Evolutionary conservation across 129 eudicot species (phyloP).

Genomic region (Flaveria trinervia): DNA sequence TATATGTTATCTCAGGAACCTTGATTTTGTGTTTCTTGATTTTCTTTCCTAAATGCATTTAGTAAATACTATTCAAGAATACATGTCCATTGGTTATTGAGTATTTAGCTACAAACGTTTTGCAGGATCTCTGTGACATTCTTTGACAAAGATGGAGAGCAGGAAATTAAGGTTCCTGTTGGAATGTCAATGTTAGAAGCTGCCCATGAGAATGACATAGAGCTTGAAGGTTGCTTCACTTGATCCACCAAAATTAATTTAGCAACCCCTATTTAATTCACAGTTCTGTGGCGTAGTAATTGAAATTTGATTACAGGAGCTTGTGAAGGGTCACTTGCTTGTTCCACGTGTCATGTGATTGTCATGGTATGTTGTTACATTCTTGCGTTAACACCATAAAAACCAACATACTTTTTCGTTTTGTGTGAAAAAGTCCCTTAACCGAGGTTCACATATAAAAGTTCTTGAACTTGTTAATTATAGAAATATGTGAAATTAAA

Average conservation of each 20-base stretch:
- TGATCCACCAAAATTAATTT: neutral
- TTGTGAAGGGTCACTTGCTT: slow-evolving; percentile 69
- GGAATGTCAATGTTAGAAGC: slow-evolving; percentile 88
- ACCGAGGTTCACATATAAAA: neutral
- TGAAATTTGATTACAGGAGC: slow-evolving; percentile 45
- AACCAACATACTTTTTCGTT: neutral
- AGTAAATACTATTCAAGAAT: neutral
- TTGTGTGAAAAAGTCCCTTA: neutral
- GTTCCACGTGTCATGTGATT: slow-evolving; percentile 64
- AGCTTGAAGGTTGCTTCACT: slow-evolving; percentile 64
- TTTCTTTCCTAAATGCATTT: neutral
- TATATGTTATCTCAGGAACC: neutral
- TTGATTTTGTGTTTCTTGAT: neutral
- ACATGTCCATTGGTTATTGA: neutral
- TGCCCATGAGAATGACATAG: slow-evolving; percentile 83
- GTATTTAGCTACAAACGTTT: neutral
- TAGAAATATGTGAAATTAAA: neutral
- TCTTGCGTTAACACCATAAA: neutral
- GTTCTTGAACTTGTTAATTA: neutral
- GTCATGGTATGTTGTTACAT: slow-evolving; percentile 46
- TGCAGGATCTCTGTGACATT: slow-evolving; percentile 79
- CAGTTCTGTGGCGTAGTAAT: neutral
- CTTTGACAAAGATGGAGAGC: slow-evolving; percentile 63
- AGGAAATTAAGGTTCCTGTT: slow-evolving; percentile 65
- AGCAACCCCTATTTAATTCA: slow-evolving; percentile 6